Evolutionary conservation across 1,139 yeast species (phyloP), one percentile per base, ranked within the genome.

Genomic region (Yamadazyma kanchanaburiensis): DNA sequence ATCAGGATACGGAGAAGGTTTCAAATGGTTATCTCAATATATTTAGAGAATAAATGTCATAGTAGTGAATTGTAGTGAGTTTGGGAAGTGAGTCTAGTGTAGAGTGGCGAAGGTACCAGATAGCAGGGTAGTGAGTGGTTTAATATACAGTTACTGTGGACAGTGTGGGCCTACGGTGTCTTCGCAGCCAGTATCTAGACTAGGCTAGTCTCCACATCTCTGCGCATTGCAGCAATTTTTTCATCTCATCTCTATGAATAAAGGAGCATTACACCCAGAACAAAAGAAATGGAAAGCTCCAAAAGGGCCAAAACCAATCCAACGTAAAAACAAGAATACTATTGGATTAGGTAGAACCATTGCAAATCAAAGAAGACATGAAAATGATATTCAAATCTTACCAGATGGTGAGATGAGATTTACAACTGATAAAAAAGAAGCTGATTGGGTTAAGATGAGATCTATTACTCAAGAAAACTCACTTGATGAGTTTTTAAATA

Each of bases 391-490:
- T 35, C 80, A 81, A 48, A 75, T 66, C 44, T 64, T 84, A 32
- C 94, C 94, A 20, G 94, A 84, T 63, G 94, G 94, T 43, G 94
- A 85, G 51, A 72, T 83, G 78, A 68, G 91, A 52, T 83, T 82
- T 43, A 80, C 88, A 16, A 83, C 91, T 2, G 94, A 84, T 43
- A 80, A 82, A 45, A 84, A 75, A 43, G 94, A 85, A 51, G 94
- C 88, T 10, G 76, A 73, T 40, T 86, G 95, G 95, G 95, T 85
- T 31, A 87, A 88, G 48, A 64, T 91, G 48, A 74, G 94, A 53
- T 87, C 96, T 6, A 94, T 91, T 15, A 91, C 98, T 0, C 97
- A 94, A 49, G 97, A 94, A 56, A 78, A 85, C 45, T 82, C 96
- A 1, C 64, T 94, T 42, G 98, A 94, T 58, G 98, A 91, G 60